Evolutionary conservation across 805 yeast species (phyloP).

Genomic region (Starmerella kuoi): DNA sequence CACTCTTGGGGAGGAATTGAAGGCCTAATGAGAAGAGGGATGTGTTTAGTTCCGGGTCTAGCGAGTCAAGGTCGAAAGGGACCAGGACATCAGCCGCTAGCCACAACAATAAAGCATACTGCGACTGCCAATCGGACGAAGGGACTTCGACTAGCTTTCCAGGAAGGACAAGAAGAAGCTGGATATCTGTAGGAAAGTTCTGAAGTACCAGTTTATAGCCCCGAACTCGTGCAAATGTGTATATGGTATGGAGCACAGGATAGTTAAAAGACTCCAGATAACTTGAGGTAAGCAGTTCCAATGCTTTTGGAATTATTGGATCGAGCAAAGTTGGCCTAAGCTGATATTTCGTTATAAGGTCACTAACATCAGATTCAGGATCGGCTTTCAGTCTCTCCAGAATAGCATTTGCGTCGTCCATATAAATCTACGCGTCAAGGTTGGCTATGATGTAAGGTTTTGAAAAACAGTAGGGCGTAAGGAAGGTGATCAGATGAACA

Average conservation of each 20-base stretch:
- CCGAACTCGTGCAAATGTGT: slow-evolving; percentile 51
- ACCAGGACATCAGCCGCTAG: slow-evolving; percentile 53
- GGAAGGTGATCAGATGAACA: too few relatives aligned
- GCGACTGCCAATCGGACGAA: slow-evolving; percentile 34
- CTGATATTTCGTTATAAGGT: slow-evolving; percentile 1
- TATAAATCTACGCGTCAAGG: neutral
- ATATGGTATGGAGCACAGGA: slow-evolving; percentile 24
- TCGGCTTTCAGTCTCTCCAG: neutral
- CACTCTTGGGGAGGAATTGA: slow-evolving; percentile 33
- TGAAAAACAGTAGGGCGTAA: too few relatives aligned
- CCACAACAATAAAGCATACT: slow-evolving; percentile 54
- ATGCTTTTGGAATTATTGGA: slow-evolving; percentile 5
- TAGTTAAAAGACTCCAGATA: neutral
- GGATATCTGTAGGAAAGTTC: slow-evolving; percentile 49
- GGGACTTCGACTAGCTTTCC: slow-evolving; percentile 18
- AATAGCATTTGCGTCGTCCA: neutral
- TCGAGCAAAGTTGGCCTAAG: slow-evolving; percentile 16
- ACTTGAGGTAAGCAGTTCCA: slow-evolving; percentile 3
- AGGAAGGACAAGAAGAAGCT: slow-evolving; percentile 34
- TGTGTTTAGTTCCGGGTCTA: slow-evolving; percentile 29
- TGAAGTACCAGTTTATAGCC: slow-evolving; percentile 50
- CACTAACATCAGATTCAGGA: neutral
- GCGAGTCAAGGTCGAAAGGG: slow-evolving; percentile 50
- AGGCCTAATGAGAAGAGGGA: slow-evolving; percentile 32
- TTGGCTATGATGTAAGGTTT: too few relatives aligned